Conservation (phyloP, 257 asterid species). For the Solanum neorickii region DNA sequence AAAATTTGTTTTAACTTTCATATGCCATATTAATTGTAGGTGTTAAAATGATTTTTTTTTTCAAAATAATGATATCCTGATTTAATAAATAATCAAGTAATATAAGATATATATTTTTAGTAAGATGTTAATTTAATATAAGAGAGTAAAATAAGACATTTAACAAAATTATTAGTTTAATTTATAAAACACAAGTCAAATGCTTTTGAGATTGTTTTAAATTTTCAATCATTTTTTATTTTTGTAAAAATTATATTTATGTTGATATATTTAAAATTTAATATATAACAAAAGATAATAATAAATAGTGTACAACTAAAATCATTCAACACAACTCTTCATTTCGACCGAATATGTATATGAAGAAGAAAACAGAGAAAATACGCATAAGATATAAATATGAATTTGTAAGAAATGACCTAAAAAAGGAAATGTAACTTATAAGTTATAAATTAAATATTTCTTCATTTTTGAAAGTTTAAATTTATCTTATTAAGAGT, state of each 20-base stretch:
- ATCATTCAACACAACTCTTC: neutral
- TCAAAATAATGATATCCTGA: too few relatives aligned
- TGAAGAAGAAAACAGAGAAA: neutral
- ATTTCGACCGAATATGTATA: neutral
- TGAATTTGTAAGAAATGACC: neutral
- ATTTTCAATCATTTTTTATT: neutral
- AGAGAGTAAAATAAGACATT: neutral
- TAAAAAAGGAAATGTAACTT: neutral
- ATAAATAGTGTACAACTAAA: neutral
- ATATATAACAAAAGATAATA: neutral
- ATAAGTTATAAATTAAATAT: neutral
- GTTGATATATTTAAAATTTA: neutral
- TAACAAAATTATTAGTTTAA: neutral
- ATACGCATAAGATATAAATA: neutral
- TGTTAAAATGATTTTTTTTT: neutral
- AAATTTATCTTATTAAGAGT: neutral
- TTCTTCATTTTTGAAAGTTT: neutral
- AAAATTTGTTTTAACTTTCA: neutral
- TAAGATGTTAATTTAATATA: neutral
- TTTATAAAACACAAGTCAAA: neutral
- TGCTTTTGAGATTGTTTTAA: neutral
- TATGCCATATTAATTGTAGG: neutral
- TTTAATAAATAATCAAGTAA: neutral
- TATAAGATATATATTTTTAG: too few relatives aligned
- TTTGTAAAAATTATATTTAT: neutral